Conservation (phyloP, 495 filamentous ascomycete genomes). For the Clavariopsis aquatica region DNA sequence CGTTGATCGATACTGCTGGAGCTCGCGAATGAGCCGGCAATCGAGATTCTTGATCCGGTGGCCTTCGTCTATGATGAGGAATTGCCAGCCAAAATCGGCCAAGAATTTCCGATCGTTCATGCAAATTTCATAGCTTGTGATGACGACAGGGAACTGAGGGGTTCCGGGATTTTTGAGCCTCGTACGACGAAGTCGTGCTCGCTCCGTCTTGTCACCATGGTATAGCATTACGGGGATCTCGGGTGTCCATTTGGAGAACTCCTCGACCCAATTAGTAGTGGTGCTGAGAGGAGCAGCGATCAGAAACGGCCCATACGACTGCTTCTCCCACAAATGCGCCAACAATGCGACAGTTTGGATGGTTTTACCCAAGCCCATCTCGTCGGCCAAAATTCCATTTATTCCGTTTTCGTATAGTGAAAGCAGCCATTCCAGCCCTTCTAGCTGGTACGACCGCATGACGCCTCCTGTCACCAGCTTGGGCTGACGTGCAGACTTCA, state of each 20-base stretch:
- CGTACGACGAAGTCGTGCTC: slow-evolving; percentile 70
- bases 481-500: slow-evolving; percentile 82
- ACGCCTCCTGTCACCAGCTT: slow-evolving; percentile 79
- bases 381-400: slow-evolving; percentile 92
- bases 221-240: slow-evolving; percentile 84
- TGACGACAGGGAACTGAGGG: slow-evolving; percentile 80
- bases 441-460: slow-evolving; percentile 92
- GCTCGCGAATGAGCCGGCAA: slow-evolving; percentile 82
- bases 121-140: slow-evolving; percentile 93
- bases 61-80: slow-evolving; percentile 97
- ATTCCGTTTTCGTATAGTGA: slow-evolving; percentile 88
- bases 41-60: slow-evolving; percentile 98
- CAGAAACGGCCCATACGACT: slow-evolving; percentile 83
- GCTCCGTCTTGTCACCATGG: slow-evolving; percentile 75
- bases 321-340: slow-evolving; percentile 83
- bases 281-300: slow-evolving; percentile 90
- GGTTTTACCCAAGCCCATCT: slow-evolving; percentile 97
- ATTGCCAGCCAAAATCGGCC: slow-evolving; percentile 84
- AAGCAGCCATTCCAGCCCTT: slow-evolving; percentile 89
- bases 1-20: slow-evolving; percentile 83
- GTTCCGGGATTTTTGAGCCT: slow-evolving; percentile 60
- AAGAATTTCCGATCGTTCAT: slow-evolving; percentile 83
- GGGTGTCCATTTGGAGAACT: slow-evolving; percentile 88
- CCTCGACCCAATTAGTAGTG: slow-evolving; percentile 93
- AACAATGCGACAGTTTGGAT: slow-evolving; percentile 91